These are phyloP conservation scores for Ceriops decandra DNA, from an alignment of 345 rosid species.

Conservation along the genomic window DNA sequence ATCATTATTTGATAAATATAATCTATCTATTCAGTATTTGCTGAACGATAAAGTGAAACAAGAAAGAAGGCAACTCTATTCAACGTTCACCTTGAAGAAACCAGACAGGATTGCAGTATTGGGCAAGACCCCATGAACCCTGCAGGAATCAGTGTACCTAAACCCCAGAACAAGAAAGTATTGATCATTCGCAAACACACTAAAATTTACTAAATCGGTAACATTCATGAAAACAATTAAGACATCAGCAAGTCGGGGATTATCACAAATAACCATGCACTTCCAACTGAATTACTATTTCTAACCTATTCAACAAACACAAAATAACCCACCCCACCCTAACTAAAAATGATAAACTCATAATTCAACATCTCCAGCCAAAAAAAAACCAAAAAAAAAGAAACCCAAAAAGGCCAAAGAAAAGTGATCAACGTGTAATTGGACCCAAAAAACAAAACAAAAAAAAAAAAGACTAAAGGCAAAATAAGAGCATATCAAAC, in stretches of 20 bases:
- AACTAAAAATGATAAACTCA: too few relatives aligned
- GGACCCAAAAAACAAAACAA: background rate
- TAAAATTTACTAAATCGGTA: background rate
- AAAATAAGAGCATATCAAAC: background rate
- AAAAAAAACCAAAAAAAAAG: too few relatives aligned
- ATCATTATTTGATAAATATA: constrained; percentile 1
- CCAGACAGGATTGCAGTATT: constrained; percentile 49
- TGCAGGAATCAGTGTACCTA: constrained; percentile 69
- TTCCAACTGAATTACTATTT: background rate
- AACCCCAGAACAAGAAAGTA: constrained; percentile 1
- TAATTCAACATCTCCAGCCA: too few relatives aligned
- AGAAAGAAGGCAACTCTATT: background rate
- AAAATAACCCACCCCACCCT: background rate
- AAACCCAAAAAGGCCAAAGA: too few relatives aligned
- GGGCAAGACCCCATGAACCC: constrained; percentile 49
- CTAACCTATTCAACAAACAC: background rate
- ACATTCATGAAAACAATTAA: background rate
- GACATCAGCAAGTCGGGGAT: background rate
- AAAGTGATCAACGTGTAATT: too few relatives aligned
- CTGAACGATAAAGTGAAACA: background rate
- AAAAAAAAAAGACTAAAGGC: background rate
- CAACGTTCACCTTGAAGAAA: constrained; percentile 58
- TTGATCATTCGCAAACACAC: background rate
- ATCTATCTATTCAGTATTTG: background rate
- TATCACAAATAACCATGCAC: background rate